Evolutionary conservation across 768 basidiomycete species (phyloP).

Genomic region (Dioszegia aurantiaca): DNA sequence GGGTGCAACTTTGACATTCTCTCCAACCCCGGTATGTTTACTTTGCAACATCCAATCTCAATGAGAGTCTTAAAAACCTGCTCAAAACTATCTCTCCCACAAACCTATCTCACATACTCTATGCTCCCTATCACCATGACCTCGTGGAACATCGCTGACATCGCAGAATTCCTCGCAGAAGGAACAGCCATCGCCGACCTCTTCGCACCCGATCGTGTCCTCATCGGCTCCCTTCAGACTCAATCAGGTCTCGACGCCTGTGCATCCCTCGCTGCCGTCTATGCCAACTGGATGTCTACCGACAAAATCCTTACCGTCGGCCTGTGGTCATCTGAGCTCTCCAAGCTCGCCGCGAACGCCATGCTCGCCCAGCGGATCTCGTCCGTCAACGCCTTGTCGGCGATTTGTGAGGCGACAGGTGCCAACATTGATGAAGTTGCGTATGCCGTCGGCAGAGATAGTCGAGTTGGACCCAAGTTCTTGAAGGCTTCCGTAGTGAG

Average conservation of each 20-base stretch:
- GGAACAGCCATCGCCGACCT: conserved; percentile 93
- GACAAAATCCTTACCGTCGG: conserved; percentile 88
- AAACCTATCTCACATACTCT: not conserved
- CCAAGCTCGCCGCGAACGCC: conserved; percentile 97
- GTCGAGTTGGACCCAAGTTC: conserved; percentile 91
- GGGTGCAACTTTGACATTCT: conserved; percentile 93
- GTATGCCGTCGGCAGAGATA: conserved; percentile 86
- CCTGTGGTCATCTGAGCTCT: conserved; percentile 96
- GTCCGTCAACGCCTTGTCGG: conserved; percentile 94
- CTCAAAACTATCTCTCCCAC: not conserved
- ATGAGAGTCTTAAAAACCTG: too few relatives aligned
- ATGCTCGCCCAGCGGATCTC: conserved; percentile 99
- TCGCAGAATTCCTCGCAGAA: conserved; percentile 89
- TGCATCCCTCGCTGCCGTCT: conserved; percentile 70
- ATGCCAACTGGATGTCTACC: conserved; percentile 89
- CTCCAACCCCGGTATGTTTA: conserved; percentile 69
- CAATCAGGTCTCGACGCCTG: conserved; percentile 80
- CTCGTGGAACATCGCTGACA: conserved; percentile 11
- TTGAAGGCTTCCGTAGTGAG: conserved; percentile 60
- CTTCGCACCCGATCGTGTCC: conserved; percentile 84
- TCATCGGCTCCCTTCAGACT: conserved; percentile 93
- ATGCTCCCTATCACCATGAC: not conserved
- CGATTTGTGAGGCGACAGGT: conserved; percentile 97
- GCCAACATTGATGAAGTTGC: conserved; percentile 98
- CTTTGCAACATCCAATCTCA: too few relatives aligned